Percentiles rank a stretch among this genome's conserved stretches.
Evolutionary conservation across 805 yeast species (phyloP).

Genomic region (Yarrowia yakushimensis): DNA sequence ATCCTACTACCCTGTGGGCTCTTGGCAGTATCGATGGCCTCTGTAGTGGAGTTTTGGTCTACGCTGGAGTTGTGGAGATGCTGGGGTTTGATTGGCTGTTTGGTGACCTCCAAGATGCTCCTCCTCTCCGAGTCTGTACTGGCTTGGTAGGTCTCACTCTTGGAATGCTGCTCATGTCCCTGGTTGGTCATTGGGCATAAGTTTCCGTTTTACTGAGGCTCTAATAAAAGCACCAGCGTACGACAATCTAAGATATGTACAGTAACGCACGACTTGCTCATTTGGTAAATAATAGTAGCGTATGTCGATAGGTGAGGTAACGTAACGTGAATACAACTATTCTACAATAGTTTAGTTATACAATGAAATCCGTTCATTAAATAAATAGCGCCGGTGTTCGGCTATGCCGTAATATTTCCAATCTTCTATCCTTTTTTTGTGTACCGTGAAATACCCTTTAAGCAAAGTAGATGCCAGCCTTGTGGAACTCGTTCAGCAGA

Average conservation of each 20-base stretch:
- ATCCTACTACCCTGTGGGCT: slow-evolving; percentile 54
- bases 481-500: slow-evolving; percentile 87
- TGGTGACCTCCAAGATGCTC: slow-evolving; percentile 36
- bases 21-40: slow-evolving; percentile 73
- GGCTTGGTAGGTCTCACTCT: slow-evolving; percentile 41
- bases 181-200: slow-evolving; percentile 62
- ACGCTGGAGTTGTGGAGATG: slow-evolving; percentile 73
- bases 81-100: slow-evolving; percentile 67
- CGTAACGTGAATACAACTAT: too few species aligned
- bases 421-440: neutral
- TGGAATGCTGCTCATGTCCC: slow-evolving; percentile 61
- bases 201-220: too few species aligned
- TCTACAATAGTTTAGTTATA: too few species aligned
- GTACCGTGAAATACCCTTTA: slow-evolving; percentile 36
- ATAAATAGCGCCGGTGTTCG: slow-evolving; percentile 15
- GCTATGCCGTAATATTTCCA: slow-evolving; percentile 6
- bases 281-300: too few species aligned
- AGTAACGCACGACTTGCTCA: too few species aligned
- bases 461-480: slow-evolving; percentile 95
- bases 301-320: too few species aligned
- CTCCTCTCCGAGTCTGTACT: slow-evolving; percentile 28
- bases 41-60: slow-evolving; percentile 73
- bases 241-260: too few species aligned
- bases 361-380: neutral
- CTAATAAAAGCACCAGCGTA: too few species aligned